These are phyloP conservation scores for Plasmodium relictum DNA, from an alignment of 169 alveolate species.

Conservation along the genomic window DNA sequence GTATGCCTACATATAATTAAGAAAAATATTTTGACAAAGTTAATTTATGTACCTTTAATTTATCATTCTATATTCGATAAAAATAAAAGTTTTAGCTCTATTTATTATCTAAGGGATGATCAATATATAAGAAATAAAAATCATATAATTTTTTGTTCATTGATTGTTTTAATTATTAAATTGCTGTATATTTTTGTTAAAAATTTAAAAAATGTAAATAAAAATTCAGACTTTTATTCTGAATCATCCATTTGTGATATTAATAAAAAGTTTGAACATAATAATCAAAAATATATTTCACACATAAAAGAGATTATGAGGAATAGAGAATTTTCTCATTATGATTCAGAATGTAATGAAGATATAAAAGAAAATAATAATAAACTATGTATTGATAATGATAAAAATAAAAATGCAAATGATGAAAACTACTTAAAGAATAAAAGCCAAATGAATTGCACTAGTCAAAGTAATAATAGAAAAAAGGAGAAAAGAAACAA, in stretches of 20 bases:
- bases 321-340: too few species aligned
- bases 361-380: neutral
- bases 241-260: neutral
- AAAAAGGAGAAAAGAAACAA: neutral
- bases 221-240: neutral
- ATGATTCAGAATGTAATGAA: neutral
- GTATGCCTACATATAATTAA: constrained; percentile 43
- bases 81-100: constrained; percentile 36
- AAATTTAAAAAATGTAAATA: neutral
- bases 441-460: neutral
- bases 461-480: neutral
- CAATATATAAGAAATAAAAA: constrained; percentile 53
- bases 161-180: constrained; percentile 53
- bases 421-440: neutral
- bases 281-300: neutral
- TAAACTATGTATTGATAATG: neutral
- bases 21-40: constrained; percentile 35
- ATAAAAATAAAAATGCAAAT: neutral
- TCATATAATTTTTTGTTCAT: constrained; percentile 52
- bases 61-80: constrained; percentile 58
- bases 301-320: neutral
- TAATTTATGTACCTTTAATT: constrained; percentile 34
- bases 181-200: constrained; percentile 45
- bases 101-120: constrained; percentile 17
- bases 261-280: neutral